These are phyloP conservation scores for Kalmusia sp. DNA, from an alignment of 2,329 filamentous ascomycete species.

Conservation along the genomic window DNA sequence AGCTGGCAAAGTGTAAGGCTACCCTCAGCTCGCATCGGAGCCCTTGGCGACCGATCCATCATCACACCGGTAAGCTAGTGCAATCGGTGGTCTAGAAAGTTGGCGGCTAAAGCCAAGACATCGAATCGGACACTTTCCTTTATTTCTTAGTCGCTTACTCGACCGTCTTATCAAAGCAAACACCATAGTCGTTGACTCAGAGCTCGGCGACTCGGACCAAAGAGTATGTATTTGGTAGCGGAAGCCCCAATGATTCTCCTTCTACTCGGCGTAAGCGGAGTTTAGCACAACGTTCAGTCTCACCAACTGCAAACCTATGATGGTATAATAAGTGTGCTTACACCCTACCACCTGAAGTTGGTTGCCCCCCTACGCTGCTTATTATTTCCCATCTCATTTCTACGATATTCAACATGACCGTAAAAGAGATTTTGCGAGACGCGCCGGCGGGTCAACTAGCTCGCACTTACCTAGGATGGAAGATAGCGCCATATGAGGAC, in stretches of 20 bases:
- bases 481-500: slow-evolving; percentile 8
- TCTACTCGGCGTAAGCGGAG: neutral
- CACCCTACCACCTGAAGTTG: neutral
- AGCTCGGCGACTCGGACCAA: neutral
- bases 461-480: slow-evolving; percentile 7
- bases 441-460: slow-evolving; percentile 8
- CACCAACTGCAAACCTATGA: neutral
- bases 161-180: neutral
- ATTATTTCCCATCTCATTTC: neutral
- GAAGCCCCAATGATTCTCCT: neutral
- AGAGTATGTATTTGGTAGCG: neutral
- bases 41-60: neutral
- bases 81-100: neutral
- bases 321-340: neutral
- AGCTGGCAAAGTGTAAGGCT: neutral
- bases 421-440: slow-evolving; percentile 7
- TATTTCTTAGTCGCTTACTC: neutral
- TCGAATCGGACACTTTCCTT: neutral
- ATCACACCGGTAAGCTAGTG: neutral
- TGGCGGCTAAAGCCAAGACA: neutral
- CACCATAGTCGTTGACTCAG: neutral
- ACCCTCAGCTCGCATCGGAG: neutral
- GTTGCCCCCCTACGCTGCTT: neutral
- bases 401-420: neutral
- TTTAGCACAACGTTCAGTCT: neutral